Percentiles rank a stretch among this genome's conserved stretches.
phyloP scores from a whole-genome alignment of 2,329 filamentous ascomycete genomes.

The Didymella arachidicola region DNA sequence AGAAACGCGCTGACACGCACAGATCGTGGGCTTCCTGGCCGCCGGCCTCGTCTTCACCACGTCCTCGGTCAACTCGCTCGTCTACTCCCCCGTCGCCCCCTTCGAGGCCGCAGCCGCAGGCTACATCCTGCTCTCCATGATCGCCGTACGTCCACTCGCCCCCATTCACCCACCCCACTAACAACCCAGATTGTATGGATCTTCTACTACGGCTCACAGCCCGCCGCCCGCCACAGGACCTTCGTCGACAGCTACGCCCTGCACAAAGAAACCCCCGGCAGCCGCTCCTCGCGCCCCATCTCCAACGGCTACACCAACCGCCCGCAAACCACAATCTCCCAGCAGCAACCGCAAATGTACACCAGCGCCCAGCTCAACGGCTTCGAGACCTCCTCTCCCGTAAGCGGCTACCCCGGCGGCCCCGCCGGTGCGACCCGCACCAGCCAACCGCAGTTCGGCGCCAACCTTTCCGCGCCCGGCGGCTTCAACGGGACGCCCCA shows the following conservation, averaged over 20 bases:
- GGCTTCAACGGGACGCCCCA: conserved; percentile 25
- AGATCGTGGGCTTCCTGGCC: conserved; percentile 84
- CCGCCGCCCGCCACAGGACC: conserved; percentile 82
- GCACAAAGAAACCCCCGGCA: conserved; percentile 78
- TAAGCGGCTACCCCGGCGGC: conserved; percentile 70
- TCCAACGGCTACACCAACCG: conserved; percentile 76
- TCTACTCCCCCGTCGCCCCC: conserved; percentile 77
- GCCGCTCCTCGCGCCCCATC: conserved; percentile 72
- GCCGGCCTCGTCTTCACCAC: conserved; percentile 85
- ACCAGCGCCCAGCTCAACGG: conserved; percentile 93
- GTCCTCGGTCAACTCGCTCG: conserved; percentile 82
- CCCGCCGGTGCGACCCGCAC: conserved; percentile 66
- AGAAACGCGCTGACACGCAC: conserved; percentile 29
- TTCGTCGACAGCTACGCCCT: conserved; percentile 96
- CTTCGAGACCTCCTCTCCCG: conserved; percentile 93
- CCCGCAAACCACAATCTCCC: conserved; percentile 82
- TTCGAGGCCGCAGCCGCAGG: conserved; percentile 89
- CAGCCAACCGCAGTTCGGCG: conserved; percentile 60
- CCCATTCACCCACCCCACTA: conserved; percentile 22
- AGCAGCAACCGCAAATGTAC: conserved; percentile 88
- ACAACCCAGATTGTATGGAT: conserved; percentile 87
- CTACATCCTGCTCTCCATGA: conserved; percentile 92
- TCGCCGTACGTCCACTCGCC: conserved; percentile 66
- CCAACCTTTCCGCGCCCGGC: conserved; percentile 7
- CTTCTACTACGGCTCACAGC: conserved; percentile 96